These are phyloP conservation scores for Colletotrichum trifolii DNA, from an alignment of 2,329 filamentous ascomycete species.

Conservation along the genomic window DNA sequence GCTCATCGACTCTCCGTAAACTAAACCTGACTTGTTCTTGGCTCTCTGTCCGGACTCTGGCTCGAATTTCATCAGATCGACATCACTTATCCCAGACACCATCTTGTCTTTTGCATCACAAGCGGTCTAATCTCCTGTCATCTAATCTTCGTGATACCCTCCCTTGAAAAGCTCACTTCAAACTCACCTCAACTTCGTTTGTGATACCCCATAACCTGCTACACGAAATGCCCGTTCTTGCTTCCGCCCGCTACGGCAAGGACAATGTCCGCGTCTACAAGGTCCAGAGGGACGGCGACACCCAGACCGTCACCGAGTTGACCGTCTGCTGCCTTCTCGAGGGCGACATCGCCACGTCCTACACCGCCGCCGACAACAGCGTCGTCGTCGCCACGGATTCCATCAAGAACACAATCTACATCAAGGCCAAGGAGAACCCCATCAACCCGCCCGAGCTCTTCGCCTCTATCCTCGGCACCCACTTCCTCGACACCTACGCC, in stretches of 20 bases:
- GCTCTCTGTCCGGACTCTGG: conserved; percentile 17
- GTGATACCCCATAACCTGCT: no score
- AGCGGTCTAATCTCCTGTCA: conserved; percentile 8
- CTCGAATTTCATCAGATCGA: not conserved
- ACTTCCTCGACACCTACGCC: conserved; percentile 88
- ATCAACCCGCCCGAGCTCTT: conserved; percentile 95
- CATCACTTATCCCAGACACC: not conserved
- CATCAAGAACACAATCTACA: conserved; percentile 97
- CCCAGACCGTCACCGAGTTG: conserved; percentile 93
- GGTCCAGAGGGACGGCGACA: conserved; percentile 81
- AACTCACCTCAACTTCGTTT: not conserved
- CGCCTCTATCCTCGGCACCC: conserved; percentile 83
- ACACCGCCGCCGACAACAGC: conserved; percentile 93
- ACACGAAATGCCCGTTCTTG: conserved; percentile 61
- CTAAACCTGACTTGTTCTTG: not conserved
- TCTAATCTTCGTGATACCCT: conserved; percentile 15
- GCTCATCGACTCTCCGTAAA: conserved; percentile 11
- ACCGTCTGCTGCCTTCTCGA: conserved; percentile 93
- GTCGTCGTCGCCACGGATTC: conserved; percentile 96
- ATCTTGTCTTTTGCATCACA: not conserved
- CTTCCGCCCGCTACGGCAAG: conserved; percentile 84
- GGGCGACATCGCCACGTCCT: conserved; percentile 89
- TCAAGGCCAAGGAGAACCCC: conserved; percentile 92
- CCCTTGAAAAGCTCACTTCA: conserved; percentile 1
- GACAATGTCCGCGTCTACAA: conserved; percentile 99